Evolutionary conservation across 169 alveolate genomes (phyloP).

Genomic region (Amoebophrya sp.): DNA sequence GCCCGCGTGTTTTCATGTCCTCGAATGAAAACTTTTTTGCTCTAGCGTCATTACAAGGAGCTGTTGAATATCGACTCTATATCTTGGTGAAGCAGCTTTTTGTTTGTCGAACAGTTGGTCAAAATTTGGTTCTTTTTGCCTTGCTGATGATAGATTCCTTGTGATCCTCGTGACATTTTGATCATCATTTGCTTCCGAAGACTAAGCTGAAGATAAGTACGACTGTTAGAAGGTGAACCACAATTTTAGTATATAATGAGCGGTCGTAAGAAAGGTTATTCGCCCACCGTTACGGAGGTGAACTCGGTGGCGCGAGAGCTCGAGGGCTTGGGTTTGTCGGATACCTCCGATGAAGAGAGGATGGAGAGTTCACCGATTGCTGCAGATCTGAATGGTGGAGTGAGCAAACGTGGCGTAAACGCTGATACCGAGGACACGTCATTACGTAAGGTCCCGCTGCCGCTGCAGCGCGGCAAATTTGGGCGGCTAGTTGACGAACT

Average conservation of each 20-base stretch:
- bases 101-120: too few species aligned
- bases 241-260: background rate
- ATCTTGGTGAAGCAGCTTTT: too few species aligned
- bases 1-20: too few species aligned
- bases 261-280: background rate
- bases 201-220: background rate
- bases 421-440: background rate
- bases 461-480: background rate
- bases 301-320: background rate
- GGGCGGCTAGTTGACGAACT: background rate
- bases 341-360: background rate
- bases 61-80: too few species aligned
- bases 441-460: background rate
- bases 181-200: background rate
- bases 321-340: background rate
- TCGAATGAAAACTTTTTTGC: too few species aligned
- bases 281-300: conserved; percentile 20
- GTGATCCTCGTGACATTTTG: background rate
- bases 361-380: background rate
- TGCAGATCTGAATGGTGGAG: background rate
- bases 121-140: background rate
- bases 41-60: too few species aligned
- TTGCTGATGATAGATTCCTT: background rate
- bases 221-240: background rate
- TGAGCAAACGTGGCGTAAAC: background rate